Conservation (phyloP, 1,139 yeast species). For the Hemisphaericaspora subhashii region DNA sequence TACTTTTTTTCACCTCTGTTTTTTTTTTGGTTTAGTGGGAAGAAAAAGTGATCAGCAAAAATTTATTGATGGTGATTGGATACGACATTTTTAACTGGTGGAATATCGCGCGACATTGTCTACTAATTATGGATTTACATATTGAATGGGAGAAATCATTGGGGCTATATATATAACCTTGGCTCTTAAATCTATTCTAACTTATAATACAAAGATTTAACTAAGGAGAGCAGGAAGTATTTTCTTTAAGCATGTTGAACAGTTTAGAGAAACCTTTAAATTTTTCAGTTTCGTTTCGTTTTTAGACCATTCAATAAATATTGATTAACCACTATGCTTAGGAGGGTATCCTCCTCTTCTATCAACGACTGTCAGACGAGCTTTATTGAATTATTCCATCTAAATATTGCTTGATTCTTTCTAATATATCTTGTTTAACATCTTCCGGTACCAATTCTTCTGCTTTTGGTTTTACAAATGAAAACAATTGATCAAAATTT, state of each 20-base stretch:
- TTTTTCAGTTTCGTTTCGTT: too few relatives aligned
- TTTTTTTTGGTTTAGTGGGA: constrained; percentile 5
- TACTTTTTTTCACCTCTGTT: constrained; percentile 9
- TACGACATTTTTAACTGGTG: constrained; percentile 14
- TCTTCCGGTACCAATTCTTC: constrained; percentile 67
- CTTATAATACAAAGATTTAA: too few relatives aligned
- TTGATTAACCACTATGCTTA: too few relatives aligned
- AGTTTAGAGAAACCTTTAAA: too few relatives aligned
- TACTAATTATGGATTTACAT: background rate
- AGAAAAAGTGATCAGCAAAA: constrained; percentile 27
- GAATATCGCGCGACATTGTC: constrained; percentile 1
- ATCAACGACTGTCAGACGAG: too few relatives aligned
- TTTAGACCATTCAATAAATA: too few relatives aligned
- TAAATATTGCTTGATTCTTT: constrained; percentile 59
- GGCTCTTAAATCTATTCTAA: too few relatives aligned
- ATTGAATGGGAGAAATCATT: too few relatives aligned
- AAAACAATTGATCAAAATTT: constrained; percentile 51
- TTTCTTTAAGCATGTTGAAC: too few relatives aligned
- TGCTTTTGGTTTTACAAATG: constrained; percentile 63
- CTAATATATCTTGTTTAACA: constrained; percentile 59
- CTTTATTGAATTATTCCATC: constrained; percentile 46
- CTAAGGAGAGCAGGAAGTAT: too few relatives aligned
- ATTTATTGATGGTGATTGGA: constrained; percentile 31
- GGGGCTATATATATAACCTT: too few relatives aligned
- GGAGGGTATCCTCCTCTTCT: too few relatives aligned